Conservation (phyloP, 2,329 filamentous ascomycete genomes). For the Trichoderma asperellum region DNA sequence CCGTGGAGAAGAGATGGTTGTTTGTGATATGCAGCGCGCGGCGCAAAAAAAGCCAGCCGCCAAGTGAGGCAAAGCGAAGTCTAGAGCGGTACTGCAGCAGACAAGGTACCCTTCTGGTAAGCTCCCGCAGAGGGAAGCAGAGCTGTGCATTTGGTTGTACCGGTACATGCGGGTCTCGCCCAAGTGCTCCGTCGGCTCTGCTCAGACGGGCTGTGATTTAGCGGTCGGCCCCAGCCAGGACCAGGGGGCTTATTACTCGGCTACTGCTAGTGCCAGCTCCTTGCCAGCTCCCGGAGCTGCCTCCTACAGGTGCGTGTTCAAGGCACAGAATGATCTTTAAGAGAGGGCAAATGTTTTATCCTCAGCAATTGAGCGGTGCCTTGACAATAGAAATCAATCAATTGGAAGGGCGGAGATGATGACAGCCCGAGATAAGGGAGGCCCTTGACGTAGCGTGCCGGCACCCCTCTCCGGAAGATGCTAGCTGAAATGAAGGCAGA, state of each 20-base stretch:
- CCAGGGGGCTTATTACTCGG: conserved; percentile 11
- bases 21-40: conserved; percentile 28
- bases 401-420: neutral
- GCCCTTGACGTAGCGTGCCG: neutral
- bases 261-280: conserved; percentile 24
- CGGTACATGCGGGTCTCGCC: neutral
- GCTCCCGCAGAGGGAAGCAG: neutral
- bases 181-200: neutral
- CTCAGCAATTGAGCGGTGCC: neutral
- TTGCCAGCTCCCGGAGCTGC: conserved; percentile 19
- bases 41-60: conserved; percentile 23
- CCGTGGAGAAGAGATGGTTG: conserved; percentile 20
- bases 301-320: conserved; percentile 1
- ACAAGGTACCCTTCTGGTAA: conserved; percentile 10
- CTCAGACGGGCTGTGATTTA: neutral
- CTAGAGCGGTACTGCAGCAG: conserved; percentile 14
- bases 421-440: neutral
- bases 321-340: neutral
- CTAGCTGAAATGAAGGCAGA: neutral
- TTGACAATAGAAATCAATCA: neutral
- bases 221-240: neutral
- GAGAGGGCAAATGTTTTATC: neutral
- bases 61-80: neutral
- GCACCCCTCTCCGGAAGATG: neutral
- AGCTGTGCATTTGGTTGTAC: neutral